These are phyloP conservation scores for Neurospora tetraspora DNA, from an alignment of 495 filamentous ascomycete genomes.

Conservation along the genomic window DNA sequence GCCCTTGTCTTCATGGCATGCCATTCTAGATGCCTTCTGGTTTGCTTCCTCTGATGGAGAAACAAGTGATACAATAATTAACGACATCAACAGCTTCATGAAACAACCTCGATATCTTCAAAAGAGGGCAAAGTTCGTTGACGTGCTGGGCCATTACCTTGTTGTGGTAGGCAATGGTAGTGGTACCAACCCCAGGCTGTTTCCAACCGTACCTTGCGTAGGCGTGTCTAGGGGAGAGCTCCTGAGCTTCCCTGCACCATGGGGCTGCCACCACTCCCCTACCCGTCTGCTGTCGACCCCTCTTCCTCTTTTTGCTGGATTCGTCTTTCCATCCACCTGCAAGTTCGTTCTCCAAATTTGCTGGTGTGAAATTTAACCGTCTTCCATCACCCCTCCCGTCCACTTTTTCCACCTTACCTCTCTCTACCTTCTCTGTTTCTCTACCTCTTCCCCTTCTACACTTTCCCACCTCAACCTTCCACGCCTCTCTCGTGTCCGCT, in stretches of 20 bases:
- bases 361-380: conserved; percentile 1
- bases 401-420: conserved; percentile 4
- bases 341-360: not conserved
- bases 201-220: not conserved
- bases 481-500: not conserved
- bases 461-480: not conserved
- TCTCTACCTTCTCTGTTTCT: conserved; percentile 18
- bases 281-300: not conserved
- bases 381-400: conserved; percentile 6
- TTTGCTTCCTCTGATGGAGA: not conserved
- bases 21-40: not conserved
- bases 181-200: not conserved
- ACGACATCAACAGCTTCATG: too few relatives aligned
- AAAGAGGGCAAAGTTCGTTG: not conserved
- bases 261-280: not conserved
- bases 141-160: not conserved
- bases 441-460: conserved; percentile 5
- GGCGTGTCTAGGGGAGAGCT: not conserved
- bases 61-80: not conserved
- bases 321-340: not conserved
- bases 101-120: not conserved
- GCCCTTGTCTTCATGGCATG: not conserved
- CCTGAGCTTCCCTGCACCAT: not conserved
- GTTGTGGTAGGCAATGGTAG: not conserved
- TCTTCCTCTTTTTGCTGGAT: not conserved